These are phyloP conservation scores for Chytriomyces confervae DNA, from an alignment of 192 early-diverging fungal genomes.

Conservation along the genomic window DNA sequence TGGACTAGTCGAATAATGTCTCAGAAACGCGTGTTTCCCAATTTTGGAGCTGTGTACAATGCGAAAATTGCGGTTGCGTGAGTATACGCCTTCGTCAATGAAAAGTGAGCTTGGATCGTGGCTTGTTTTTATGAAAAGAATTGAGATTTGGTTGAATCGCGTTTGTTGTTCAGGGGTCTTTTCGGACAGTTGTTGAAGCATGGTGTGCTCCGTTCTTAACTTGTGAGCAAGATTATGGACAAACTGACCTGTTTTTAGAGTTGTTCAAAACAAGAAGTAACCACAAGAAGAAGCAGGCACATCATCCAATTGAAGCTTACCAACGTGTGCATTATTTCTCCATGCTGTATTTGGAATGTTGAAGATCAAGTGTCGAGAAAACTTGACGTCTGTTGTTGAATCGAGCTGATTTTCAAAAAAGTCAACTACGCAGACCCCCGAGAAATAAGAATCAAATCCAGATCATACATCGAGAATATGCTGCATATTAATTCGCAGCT, in stretches of 20 bases:
- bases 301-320: background rate
- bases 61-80: slow-evolving; percentile 46
- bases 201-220: background rate
- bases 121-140: background rate
- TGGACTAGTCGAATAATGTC: background rate
- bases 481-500: background rate
- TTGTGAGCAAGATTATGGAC: background rate
- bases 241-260: background rate
- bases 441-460: too few relatives aligned
- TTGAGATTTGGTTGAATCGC: background rate
- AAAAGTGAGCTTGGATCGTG: slow-evolving; percentile 3
- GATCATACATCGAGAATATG: background rate
- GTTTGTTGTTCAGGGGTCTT: background rate
- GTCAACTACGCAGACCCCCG: too few relatives aligned
- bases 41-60: slow-evolving; percentile 34
- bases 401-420: slow-evolving; percentile 3
- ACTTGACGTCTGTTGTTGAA: slow-evolving; percentile 37
- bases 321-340: slow-evolving; percentile 33
- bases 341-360: slow-evolving; percentile 20
- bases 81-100: slow-evolving; percentile 41
- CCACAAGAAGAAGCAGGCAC: too few relatives aligned
- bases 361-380: slow-evolving; percentile 43
- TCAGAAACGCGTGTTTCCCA: slow-evolving; percentile 33
- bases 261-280: background rate
- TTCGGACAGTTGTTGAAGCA: background rate